Percentiles rank a stretch among this genome's conserved stretches.
Conservation (phyloP, 1,139 yeast genomes). For the Spencermartinsiella ligniputridi region DNA sequence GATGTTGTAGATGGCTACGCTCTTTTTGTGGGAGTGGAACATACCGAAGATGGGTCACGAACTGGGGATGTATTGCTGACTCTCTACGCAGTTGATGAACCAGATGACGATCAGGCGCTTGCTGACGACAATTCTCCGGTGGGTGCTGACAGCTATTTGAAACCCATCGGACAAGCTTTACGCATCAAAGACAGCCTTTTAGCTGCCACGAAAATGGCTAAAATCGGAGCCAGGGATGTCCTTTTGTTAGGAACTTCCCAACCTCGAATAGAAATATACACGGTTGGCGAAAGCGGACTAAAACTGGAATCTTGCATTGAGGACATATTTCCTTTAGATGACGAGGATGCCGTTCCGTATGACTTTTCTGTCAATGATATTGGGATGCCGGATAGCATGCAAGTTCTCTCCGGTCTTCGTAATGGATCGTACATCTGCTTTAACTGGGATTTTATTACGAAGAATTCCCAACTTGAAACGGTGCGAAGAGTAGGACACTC, state of each 20-base stretch:
- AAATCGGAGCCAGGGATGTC: not conserved
- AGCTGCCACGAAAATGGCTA: not conserved
- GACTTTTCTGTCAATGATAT: not conserved
- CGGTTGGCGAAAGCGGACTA: not conserved
- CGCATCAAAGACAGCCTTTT: not conserved
- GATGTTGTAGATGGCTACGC: not conserved
- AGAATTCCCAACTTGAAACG: not conserved
- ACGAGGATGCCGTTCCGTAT: not conserved
- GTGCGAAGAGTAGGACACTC: not conserved
- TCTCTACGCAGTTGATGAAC: not conserved
- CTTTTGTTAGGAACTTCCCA: not conserved
- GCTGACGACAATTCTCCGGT: not conserved
- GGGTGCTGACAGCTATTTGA: not conserved
- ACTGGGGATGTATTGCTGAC: not conserved
- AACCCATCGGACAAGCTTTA: not conserved
- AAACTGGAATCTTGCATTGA: not conserved
- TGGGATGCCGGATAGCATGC: not conserved
- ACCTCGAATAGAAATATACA: not conserved
- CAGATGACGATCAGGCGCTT: not conserved
- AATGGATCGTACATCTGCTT: not conserved
- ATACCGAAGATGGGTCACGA: not conserved
- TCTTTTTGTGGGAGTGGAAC: not conserved
- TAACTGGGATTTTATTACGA: not conserved
- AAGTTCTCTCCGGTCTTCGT: not conserved
- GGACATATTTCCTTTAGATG: not conserved